Base-by-base conservation (phyloP, 1,139 yeast genomes). In the Meyerozyma smithsonii region DNA sequence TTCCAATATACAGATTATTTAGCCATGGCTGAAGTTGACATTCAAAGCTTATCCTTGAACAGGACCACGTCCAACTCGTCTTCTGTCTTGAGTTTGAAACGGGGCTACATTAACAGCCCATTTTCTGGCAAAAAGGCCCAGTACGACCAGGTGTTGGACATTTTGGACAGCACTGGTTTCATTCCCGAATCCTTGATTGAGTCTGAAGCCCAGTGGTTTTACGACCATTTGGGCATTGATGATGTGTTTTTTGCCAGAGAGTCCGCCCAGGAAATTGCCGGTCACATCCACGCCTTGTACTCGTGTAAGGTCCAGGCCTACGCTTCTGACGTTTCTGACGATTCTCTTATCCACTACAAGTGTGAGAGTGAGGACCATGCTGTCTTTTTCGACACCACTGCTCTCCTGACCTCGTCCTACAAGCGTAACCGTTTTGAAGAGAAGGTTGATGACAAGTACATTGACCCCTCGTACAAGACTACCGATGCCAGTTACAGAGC, bases 231-330 rank as follows among this genome's bases (percentile, higher is more conserved):
- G 50, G 97, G 97, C 32, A 88, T 92, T 47, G 97, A 89, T 58
- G 97, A 84, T 58, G 84, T 88, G 30, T 92, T 87, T 64, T 90
- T 92, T 59, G 92, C 95, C 39, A 79, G 86, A 50, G 96, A 90
- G 58, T 67, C 86, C 4, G 84, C 90, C 17, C 79, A 76, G 43
- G 89, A 81, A 43, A 84, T 92, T 53, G 92, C 88, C 32, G 77
- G 86, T 41, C 95, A 88, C 59, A 79, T 82, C 48, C 88, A 86
- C 56, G 85, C 96, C 12, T 72, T 92, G 44, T 92, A 90, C 62
- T 88, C 96, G 32, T 92, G 97, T 46, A 92, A 92, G 61, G 79
- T 92, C 42, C 94, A 92, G 51, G 95, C 97, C 12, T 88, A 74
- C 60, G 83, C 89, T 11, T 59, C 73, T n/a, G 58, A 56, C 35